These are phyloP conservation scores for Apiospora marii DNA, from an alignment of 2,329 filamentous ascomycete species.

Conservation along the genomic window DNA sequence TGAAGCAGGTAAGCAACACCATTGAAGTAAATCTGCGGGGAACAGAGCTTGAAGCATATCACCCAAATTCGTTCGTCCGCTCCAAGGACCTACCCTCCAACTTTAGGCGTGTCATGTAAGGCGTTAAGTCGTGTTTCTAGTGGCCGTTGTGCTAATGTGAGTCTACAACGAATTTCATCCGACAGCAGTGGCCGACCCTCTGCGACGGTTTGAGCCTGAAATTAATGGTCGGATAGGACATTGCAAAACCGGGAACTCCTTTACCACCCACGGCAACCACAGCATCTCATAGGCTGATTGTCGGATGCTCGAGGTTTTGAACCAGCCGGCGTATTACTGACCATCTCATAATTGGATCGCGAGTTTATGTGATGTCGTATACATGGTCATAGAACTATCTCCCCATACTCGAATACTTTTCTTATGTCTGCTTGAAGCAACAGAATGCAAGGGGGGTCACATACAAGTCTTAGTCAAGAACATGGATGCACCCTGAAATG, in stretches of 20 bases:
- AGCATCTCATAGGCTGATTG: not conserved
- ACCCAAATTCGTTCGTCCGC: not conserved
- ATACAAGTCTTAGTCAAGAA: not conserved
- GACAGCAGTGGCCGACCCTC: not conserved
- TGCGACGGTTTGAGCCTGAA: conserved; percentile 18
- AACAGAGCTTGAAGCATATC: not conserved
- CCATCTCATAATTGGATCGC: not conserved
- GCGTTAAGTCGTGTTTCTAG: conserved; percentile 1
- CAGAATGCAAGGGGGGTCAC: not conserved
- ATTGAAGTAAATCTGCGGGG: not conserved
- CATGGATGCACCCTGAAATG: not conserved
- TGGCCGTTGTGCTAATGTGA: not conserved
- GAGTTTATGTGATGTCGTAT: not conserved
- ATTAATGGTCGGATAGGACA: not conserved
- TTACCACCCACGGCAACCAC: not conserved
- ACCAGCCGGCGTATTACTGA: not conserved
- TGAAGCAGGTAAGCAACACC: not conserved
- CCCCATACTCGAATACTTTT: not conserved
- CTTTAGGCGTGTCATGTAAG: conserved; percentile 10
- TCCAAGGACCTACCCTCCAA: not conserved
- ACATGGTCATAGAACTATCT: not conserved
- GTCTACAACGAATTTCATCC: not conserved
- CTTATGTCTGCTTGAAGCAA: not conserved
- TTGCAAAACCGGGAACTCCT: conserved; percentile 11
- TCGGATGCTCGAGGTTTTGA: not conserved